Conservation (phyloP, 2,329 filamentous ascomycete species). For the Zymoseptoria tritici region DNA sequence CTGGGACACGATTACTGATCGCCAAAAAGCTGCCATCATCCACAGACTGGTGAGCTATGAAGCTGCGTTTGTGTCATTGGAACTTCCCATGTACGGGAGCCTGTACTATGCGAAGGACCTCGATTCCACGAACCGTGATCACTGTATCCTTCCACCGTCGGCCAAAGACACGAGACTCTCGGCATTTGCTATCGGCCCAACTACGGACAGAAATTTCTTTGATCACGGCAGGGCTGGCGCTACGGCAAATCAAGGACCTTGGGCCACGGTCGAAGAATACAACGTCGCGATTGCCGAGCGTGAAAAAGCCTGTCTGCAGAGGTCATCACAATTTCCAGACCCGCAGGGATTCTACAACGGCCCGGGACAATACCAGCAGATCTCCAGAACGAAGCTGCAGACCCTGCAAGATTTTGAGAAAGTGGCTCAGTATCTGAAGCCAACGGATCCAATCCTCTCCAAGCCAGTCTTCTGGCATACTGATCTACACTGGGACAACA, state of each 20-base stretch:
- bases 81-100: constrained; percentile 2
- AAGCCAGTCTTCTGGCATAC: constrained; percentile 17
- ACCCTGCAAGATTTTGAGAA: constrained; percentile 1
- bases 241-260: constrained; percentile 6
- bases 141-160: not conserved
- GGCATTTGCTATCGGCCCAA: constrained; percentile 2
- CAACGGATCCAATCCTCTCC: constrained; percentile 1
- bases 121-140: not conserved
- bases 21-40: constrained; percentile 3
- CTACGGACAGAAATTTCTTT: constrained; percentile 7
- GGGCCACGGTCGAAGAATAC: constrained; percentile 6
- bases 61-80: not conserved
- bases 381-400: not conserved
- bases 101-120: constrained; percentile 7
- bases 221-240: constrained; percentile 4
- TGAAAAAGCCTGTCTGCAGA: constrained; percentile 4
- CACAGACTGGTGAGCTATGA: constrained; percentile 3
- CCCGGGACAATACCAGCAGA: constrained; percentile 6
- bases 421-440: constrained; percentile 2
- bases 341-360: constrained; percentile 9
- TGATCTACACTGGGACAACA: constrained; percentile 29
- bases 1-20: constrained; percentile 1
- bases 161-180: not conserved
- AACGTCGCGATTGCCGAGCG: constrained; percentile 7
- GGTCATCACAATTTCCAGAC: constrained; percentile 5